Evolutionary conservation across 2,329 filamentous ascomycete species (phyloP).

Genomic region (Pestalotiopsis sp.): DNA sequence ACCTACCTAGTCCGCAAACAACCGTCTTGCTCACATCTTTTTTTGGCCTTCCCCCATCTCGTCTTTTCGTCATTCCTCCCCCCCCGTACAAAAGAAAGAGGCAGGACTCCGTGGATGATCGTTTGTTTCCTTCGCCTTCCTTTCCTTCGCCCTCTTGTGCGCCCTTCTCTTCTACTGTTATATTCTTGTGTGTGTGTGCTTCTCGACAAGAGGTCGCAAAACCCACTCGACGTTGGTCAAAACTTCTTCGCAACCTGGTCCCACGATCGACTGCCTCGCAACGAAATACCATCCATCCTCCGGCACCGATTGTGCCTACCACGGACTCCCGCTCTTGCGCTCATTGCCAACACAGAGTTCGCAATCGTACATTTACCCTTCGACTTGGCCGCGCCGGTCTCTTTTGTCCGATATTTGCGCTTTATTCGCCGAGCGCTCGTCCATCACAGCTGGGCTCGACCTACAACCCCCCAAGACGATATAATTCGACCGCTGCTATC

Average conservation of each 20-base stretch:
- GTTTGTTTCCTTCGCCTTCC: neutral
- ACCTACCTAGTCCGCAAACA: neutral
- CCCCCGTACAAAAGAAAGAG: neutral
- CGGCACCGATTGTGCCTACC: neutral
- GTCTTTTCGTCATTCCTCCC: neutral
- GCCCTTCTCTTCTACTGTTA: neutral
- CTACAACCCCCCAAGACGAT: neutral
- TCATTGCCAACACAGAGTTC: neutral
- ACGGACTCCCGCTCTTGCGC: neutral
- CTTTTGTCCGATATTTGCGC: neutral
- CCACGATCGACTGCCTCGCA: neutral
- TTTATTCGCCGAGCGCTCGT: neutral
- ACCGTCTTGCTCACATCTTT: neutral
- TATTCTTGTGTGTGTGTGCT: neutral
- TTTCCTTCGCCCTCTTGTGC: neutral
- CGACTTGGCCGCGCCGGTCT: neutral
- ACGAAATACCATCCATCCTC: neutral
- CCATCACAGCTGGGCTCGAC: neutral
- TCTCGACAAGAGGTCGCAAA: neutral
- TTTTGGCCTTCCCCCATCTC: neutral
- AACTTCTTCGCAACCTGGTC: neutral
- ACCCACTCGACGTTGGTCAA: neutral
- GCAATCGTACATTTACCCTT: neutral
- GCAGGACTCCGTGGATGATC: neutral
- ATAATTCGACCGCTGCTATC: neutral